Conservation (phyloP, 2,329 filamentous ascomycete species). For the Tolypocladium endophyticum region DNA sequence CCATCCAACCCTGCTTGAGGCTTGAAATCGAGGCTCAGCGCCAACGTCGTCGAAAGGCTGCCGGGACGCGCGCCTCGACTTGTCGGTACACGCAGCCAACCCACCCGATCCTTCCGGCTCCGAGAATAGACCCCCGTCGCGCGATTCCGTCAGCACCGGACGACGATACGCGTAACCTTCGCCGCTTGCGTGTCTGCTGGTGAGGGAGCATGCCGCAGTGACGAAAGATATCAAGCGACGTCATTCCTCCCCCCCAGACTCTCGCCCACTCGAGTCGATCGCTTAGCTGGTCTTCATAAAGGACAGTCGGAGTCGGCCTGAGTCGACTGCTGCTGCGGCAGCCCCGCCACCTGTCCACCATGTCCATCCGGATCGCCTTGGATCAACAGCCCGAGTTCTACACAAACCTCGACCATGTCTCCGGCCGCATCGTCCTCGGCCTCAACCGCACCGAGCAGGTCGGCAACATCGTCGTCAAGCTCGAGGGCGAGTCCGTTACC, state of each 20-base stretch:
- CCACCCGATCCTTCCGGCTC: neutral
- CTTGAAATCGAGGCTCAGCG: constrained; percentile 13
- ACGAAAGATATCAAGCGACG: neutral
- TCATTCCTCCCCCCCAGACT: neutral
- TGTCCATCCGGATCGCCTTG: constrained; percentile 58
- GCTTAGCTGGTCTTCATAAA: neutral
- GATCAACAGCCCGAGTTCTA: constrained; percentile 60
- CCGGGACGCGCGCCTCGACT: neutral
- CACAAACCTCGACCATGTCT: constrained; percentile 68
- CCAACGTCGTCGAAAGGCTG: constrained; percentile 2
- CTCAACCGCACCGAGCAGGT: constrained; percentile 59
- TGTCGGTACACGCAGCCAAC: neutral
- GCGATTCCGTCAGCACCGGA: neutral
- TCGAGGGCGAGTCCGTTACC: constrained; percentile 70
- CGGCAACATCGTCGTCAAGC: constrained; percentile 67
- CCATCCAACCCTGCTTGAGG: neutral
- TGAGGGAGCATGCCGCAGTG: neutral
- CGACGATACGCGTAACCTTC: neutral
- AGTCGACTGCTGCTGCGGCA: neutral
- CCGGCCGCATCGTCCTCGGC: constrained; percentile 46
- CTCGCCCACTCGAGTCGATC: neutral
- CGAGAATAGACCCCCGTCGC: neutral
- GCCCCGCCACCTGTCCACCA: constrained; percentile 20
- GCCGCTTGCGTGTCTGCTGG: neutral
- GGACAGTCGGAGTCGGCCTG: neutral